phyloP scores from a whole-genome alignment of 164 flowering plant species.

The Magnolia changhungtana region DNA sequence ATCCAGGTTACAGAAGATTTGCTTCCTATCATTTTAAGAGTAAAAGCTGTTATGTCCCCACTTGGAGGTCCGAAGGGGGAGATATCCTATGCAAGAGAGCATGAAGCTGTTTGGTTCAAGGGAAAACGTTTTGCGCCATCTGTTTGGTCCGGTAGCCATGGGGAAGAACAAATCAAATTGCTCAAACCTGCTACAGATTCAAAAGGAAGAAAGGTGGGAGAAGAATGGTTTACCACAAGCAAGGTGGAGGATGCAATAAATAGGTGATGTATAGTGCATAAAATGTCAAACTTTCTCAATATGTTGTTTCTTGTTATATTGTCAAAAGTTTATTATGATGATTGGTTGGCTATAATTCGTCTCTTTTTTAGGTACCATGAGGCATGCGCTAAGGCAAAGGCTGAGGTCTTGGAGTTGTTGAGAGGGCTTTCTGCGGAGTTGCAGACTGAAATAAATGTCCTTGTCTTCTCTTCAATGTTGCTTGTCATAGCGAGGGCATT shows the following conservation, averaged over 20 bases:
- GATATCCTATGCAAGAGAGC: constrained; percentile 79
- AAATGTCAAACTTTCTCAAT: not conserved
- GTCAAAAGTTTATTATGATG: not conserved
- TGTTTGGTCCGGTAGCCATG: constrained; percentile 82
- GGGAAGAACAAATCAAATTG: constrained; percentile 87
- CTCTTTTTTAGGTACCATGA: constrained; percentile 72
- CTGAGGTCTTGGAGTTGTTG: constrained; percentile 68
- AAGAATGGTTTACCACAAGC: constrained; percentile 91
- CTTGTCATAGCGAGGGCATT: constrained; percentile 91
- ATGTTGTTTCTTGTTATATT: not conserved
- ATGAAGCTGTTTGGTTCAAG: constrained; percentile 95
- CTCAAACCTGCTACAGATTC: constrained; percentile 85
- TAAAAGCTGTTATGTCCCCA: constrained; percentile 72
- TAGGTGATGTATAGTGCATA: constrained; percentile 38
- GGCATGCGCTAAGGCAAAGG: constrained; percentile 70
- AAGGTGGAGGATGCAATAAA: constrained; percentile 80
- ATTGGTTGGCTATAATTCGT: not conserved
- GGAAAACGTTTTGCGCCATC: constrained; percentile 81
- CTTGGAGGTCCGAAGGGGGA: constrained; percentile 94
- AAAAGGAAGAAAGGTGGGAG: constrained; percentile 91
- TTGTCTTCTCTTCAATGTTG: constrained; percentile 83
- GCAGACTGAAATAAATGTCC: constrained; percentile 68
- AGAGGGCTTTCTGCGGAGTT: constrained; percentile 78
- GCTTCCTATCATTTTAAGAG: constrained; percentile 67
- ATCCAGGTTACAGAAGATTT: constrained; percentile 83